Conservation (phyloP, 306 rosid genomes). For the Styphnolobium japonicum region DNA sequence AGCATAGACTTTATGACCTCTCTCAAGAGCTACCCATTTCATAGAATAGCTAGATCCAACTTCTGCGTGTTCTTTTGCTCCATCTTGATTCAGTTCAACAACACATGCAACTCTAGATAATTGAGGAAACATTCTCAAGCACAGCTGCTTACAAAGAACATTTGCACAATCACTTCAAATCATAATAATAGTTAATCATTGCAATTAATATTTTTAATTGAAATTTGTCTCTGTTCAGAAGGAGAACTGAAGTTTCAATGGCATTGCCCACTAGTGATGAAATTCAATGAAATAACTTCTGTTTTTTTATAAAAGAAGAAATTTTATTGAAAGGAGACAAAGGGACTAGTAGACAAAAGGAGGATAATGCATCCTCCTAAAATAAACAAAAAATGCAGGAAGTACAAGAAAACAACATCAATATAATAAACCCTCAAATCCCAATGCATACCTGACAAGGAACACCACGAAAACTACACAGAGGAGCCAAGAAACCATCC, state of each 20-base stretch:
- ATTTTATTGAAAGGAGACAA: background rate
- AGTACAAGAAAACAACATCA: background rate
- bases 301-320: background rate
- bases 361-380: background rate
- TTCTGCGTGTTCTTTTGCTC: constrained; percentile 39
- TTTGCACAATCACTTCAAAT: constrained; percentile 70
- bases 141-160: constrained; percentile 67
- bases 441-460: background rate
- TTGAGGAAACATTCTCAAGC: constrained; percentile 85
- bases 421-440: background rate
- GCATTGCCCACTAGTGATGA: background rate
- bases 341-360: background rate
- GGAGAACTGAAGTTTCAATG: background rate
- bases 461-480: background rate
- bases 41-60: constrained; percentile 60
- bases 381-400: background rate
- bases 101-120: constrained; percentile 54
- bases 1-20: constrained; percentile 65
- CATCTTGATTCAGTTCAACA: constrained; percentile 48
- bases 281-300: background rate
- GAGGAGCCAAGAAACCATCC: background rate
- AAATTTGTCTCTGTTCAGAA: background rate
- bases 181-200: constrained; percentile 25
- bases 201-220: constrained; percentile 2
- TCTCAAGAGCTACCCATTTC: constrained; percentile 55